Percentiles rank a stretch among this genome's conserved stretches.
phyloP scores from a whole-genome alignment of 768 basidiomycete genomes.

The Pleurotus cornucopiae region DNA sequence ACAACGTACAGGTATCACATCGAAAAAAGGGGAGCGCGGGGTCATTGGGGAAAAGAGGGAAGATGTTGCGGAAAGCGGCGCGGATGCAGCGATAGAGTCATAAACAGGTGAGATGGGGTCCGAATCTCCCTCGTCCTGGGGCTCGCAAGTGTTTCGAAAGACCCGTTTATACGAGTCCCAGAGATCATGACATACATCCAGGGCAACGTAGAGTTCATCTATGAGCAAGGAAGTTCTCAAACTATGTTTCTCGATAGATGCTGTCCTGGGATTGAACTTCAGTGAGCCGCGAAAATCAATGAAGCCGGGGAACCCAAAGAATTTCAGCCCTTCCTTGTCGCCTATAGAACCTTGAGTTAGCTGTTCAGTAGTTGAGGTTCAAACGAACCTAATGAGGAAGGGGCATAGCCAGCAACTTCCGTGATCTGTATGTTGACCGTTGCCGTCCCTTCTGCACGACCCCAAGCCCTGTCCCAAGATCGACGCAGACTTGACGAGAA shows the following conservation, averaged over 20 bases:
- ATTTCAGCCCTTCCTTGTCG: constrained; percentile 24
- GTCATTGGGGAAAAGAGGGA: constrained; percentile 14
- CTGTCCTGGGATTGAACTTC: constrained; percentile 55
- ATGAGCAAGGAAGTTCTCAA: constrained; percentile 40
- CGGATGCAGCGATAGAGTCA: not conserved
- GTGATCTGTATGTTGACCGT: constrained; percentile 45
- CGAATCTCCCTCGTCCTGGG: not conserved
- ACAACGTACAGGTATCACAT: constrained; percentile 39
- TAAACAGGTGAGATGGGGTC: not conserved
- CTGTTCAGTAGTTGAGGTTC: not conserved
- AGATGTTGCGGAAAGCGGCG: constrained; percentile 19
- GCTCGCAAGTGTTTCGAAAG: not conserved
- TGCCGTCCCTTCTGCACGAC: constrained; percentile 54
- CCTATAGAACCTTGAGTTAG: not conserved
- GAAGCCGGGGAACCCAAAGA: constrained; percentile 42
- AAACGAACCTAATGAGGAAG: constrained; percentile 14
- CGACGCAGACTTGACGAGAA: constrained; percentile 56
- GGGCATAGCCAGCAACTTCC: constrained; percentile 32
- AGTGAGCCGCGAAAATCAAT: constrained; percentile 44
- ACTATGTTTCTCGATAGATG: constrained; percentile 49
- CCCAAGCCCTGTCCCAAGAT: constrained; percentile 68
- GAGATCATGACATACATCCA: constrained; percentile 37
- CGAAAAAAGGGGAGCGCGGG: constrained; percentile 32
- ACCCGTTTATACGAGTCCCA: constrained; percentile 14
- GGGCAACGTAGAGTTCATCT: constrained; percentile 41